Base-by-base conservation (phyloP, 1,284 basidiomycete species). In the Leccinum griseonigrum region DNA sequence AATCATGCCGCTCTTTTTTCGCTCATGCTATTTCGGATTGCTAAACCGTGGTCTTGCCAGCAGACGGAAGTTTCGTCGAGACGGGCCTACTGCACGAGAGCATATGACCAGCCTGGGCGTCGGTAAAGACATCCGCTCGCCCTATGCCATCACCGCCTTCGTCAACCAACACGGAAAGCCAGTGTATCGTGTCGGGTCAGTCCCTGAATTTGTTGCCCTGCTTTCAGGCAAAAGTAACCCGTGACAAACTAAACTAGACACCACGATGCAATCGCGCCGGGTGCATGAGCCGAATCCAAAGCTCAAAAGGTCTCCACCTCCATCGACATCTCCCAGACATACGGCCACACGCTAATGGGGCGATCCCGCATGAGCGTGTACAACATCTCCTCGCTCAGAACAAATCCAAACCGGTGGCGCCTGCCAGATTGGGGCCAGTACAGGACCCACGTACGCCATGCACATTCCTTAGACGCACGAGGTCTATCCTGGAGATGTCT, bases 101-200 rank as follows among this genome's bases (percentile, higher is more conserved):
- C 77, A 28, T 90, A 88, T 69, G 91, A 92, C 71, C 82, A 85
- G 60, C 73, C 73, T 85, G 48, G 87, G 89, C 16, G 88, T 91
- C 38, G 81, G 83, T 48, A 82, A 83, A 70, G 79, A 84, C 62
- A 78, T 86, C 14, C 85, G 87, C 40, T 91, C 90, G 10, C 90
- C 90, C 2, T 92, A 87, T 70, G 85, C 85, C 48, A 90, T 92
- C 66, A 92, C 90, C 28, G 85, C 86, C 5, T 87, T 90, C 67
- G 81, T 88, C 59, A 91, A 90, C 69, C 88, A 91, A 69, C 86
- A 90, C 73, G 90, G 90, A 58, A 85, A 84, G 69, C 80, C 83
- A 70, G 85, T 88, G 81, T 91, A 81, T 75, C 85, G 90, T 52
- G 81, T 92, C 54, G 85, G 88, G 89, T 91, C 66, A 75, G 86